Conservation (phyloP, 495 filamentous ascomycete species). For the Cetradonia linearis region DNA sequence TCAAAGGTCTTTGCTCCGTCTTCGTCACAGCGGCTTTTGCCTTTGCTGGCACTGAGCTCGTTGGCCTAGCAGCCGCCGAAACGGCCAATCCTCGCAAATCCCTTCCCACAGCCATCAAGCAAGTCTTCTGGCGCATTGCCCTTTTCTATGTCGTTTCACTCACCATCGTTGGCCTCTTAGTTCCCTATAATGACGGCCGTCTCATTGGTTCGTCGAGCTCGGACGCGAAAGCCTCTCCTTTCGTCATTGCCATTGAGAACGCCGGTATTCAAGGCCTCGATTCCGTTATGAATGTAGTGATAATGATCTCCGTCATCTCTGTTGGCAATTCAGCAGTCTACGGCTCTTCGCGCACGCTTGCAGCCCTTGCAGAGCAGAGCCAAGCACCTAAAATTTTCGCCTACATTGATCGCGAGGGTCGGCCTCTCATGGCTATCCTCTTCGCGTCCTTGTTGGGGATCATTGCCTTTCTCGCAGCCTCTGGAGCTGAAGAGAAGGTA, state of each 20-base stretch:
- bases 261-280: slow-evolving; percentile 67
- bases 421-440: slow-evolving; percentile 64
- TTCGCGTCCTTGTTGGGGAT: slow-evolving; percentile 62
- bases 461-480: slow-evolving; percentile 68
- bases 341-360: slow-evolving; percentile 76
- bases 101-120: slow-evolving; percentile 36
- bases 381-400: slow-evolving; percentile 67
- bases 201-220: slow-evolving; percentile 49
- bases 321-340: slow-evolving; percentile 85
- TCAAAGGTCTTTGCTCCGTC: slow-evolving; percentile 88
- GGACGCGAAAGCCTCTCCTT: slow-evolving; percentile 71
- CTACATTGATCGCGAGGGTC: slow-evolving; percentile 77
- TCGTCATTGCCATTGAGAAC: slow-evolving; percentile 78
- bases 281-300: slow-evolving; percentile 82
- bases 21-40: slow-evolving; percentile 91
- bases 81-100: slow-evolving; percentile 36
- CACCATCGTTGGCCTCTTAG: slow-evolving; percentile 49
- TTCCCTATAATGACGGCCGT: slow-evolving; percentile 53
- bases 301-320: slow-evolving; percentile 76
- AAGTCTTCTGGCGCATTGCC: slow-evolving; percentile 35
- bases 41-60: slow-evolving; percentile 88
- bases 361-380: slow-evolving; percentile 74
- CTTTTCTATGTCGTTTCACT: slow-evolving; percentile 43
- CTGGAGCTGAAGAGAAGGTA: slow-evolving; percentile 49
- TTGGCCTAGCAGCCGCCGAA: slow-evolving; percentile 48